These are phyloP conservation scores for Penicillium vulpinum DNA, from an alignment of 2,329 filamentous ascomycete species.

Conservation along the genomic window DNA sequence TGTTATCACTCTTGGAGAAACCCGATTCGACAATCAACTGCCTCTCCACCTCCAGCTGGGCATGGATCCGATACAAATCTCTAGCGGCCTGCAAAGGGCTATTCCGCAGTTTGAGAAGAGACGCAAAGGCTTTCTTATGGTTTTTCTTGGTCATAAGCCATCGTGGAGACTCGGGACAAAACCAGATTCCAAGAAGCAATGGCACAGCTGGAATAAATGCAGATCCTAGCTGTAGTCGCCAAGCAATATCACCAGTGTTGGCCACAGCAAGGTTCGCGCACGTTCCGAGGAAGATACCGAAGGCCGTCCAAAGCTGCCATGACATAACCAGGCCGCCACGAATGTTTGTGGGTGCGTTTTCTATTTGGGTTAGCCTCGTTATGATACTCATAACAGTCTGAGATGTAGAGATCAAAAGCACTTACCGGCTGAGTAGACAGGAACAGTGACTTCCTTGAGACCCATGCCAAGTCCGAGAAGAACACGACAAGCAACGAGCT, in stretches of 20 bases:
- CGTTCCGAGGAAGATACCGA: constrained; percentile 43
- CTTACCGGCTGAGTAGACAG: constrained; percentile 51
- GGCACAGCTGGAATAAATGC: constrained; percentile 51
- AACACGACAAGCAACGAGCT: constrained; percentile 19
- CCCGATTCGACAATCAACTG: constrained; percentile 13
- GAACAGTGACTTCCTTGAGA: constrained; percentile 48
- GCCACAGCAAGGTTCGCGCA: constrained; percentile 45
- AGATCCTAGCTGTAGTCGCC: constrained; percentile 50
- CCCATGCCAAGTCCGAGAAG: constrained; percentile 42
- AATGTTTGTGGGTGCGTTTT: constrained; percentile 55
- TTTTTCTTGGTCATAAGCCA: constrained; percentile 39
- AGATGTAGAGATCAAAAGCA: not conserved
- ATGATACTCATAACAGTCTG: not conserved
- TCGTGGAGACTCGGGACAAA: constrained; percentile 45
- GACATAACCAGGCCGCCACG: constrained; percentile 57
- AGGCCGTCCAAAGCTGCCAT: constrained; percentile 54
- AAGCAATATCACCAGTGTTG: constrained; percentile 41
- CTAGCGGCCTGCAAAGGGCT: constrained; percentile 37
- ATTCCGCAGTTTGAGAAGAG: constrained; percentile 38
- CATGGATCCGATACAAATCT: constrained; percentile 32
- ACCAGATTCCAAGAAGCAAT: constrained; percentile 48
- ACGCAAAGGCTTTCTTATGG: constrained; percentile 32
- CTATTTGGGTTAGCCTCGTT: constrained; percentile 18
- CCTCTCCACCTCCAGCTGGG: constrained; percentile 35
- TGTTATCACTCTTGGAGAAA: constrained; percentile 11